Base-by-base conservation (phyloP, 768 basidiomycete species). In the Rhodocollybia butyracea region DNA sequence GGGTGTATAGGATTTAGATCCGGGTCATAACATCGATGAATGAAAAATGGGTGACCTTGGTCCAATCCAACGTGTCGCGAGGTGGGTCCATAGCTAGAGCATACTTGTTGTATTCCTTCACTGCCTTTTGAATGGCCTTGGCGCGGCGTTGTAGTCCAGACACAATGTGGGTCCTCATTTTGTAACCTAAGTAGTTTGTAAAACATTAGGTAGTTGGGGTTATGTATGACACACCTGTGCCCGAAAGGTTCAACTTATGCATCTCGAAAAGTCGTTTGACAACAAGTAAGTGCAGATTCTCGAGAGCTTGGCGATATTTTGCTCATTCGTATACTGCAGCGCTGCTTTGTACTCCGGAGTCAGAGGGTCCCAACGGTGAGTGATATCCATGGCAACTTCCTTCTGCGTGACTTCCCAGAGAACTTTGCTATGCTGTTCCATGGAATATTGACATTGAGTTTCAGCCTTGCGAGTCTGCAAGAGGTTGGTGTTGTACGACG, bases 261-360 rank as follows among this genome's bases (percentile, higher is more conserved):
- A 76, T 63, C 58, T 76, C 71, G 56, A 76, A 73, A 1, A 76
- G 57, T 2, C 63, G 60, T 53, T 68, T 67, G 1, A 73, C 57
- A 5, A 70, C 68, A 13, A 76, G 68, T 19, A 57, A 36, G 48
- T 74, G 66, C 0, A 76, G 56, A 19, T 63, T 59, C n/a, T 73
- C 61, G 0, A 76, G 61, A 1, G 69, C 69, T 12, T 39, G 46
- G 11, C 60, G 63, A 43, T 72, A 75, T 13, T 58, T 3, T 60
- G 46, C 21, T 55, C 51, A 3, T 24, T 26, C 21, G 61, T n/a
- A n/a, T 64, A 65, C 12, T 61, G 30, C 1, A 52, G 5, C 2
- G 57, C 50, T 7, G 48, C 39, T 17, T 41, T 45, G 46, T 71
- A 76, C 34, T 70, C 61, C 11, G 54, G 56, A 13, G 50, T 34